Conservation (phyloP, 352 stramenopile genomes). For the Phytophthora agathidicida region DNA sequence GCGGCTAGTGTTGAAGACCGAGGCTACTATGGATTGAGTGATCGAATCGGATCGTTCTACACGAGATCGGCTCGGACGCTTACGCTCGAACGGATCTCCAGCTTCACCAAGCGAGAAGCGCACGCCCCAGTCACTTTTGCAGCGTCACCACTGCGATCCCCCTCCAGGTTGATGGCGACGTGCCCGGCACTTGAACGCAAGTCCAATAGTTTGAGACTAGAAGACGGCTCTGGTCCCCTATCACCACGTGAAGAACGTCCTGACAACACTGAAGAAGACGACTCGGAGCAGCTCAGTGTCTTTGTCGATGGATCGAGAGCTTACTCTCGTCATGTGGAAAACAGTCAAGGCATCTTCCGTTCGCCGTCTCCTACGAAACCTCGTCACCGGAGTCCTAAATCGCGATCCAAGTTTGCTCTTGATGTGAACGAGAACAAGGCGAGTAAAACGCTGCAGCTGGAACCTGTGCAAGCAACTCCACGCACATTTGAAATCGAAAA, state of each 20-base stretch:
- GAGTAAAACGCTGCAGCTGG: slow-evolving; percentile 37
- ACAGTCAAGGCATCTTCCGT: slow-evolving; percentile 63
- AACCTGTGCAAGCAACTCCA: slow-evolving; percentile 61
- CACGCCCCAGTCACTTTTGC: slow-evolving; percentile 50
- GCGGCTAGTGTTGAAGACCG: slow-evolving; percentile 55
- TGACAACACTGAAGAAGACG: slow-evolving; percentile 6
- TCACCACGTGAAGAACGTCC: slow-evolving; percentile 19
- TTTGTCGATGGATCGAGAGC: slow-evolving; percentile 60
- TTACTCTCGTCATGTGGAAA: slow-evolving; percentile 70
- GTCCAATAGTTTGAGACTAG: slow-evolving; percentile 5
- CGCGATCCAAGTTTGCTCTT: slow-evolving; percentile 45
- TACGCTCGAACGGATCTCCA: slow-evolving; percentile 74
- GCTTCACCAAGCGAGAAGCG: slow-evolving; percentile 59
- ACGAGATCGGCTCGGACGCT: slow-evolving; percentile 66
- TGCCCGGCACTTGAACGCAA: slow-evolving; percentile 62
- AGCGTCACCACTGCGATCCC: slow-evolving; percentile 46
- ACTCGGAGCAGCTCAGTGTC: slow-evolving; percentile 45
- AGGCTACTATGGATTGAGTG: slow-evolving; percentile 81
- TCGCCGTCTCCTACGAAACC: slow-evolving; percentile 56
- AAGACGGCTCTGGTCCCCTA: neutral
- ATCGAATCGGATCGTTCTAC: slow-evolving; percentile 81
- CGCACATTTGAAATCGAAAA: slow-evolving; percentile 84
- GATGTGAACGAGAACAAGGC: slow-evolving; percentile 39
- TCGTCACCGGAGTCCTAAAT: slow-evolving; percentile 30
- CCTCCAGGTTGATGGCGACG: slow-evolving; percentile 50